phyloP scores from a whole-genome alignment of 129 eudicot genomes.

The Ambrosia trifida region DNA sequence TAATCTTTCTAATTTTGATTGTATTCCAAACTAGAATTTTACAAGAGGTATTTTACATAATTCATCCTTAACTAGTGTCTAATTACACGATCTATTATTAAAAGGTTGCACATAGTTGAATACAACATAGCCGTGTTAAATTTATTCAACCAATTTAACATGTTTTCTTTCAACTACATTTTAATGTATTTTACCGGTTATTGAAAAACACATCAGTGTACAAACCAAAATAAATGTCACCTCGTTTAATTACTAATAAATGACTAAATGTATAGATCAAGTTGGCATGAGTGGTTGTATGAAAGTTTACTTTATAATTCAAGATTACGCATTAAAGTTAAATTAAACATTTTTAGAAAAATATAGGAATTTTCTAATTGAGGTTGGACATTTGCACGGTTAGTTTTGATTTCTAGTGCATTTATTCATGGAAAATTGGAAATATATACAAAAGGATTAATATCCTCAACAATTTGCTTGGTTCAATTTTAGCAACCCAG shows the following conservation, averaged over 20 bases:
- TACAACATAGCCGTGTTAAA: background rate
- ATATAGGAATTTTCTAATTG: conserved; percentile 26
- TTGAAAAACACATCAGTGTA: background rate
- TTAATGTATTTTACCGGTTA: too few relatives aligned
- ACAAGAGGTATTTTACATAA: too few relatives aligned
- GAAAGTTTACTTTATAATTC: conserved; percentile 1
- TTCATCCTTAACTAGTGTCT: too few relatives aligned
- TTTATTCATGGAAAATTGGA: conserved; percentile 10
- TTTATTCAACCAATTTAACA: background rate
- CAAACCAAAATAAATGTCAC: too few relatives aligned
- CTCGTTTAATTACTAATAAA: background rate
- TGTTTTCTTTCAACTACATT: too few relatives aligned
- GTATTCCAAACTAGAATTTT: too few relatives aligned
- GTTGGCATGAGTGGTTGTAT: background rate
- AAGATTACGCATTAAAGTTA: conserved; percentile 14
- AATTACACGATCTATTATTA: too few relatives aligned
- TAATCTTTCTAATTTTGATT: too few relatives aligned
- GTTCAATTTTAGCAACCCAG: conserved; percentile 36
- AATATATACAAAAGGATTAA: conserved; percentile 25
- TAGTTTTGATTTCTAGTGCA: conserved; percentile 32
- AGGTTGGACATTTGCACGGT: conserved; percentile 25
- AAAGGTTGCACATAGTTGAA: background rate
- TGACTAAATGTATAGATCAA: background rate
- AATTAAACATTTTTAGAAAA: conserved; percentile 14
- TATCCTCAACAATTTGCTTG: conserved; percentile 33